phyloP scores from a whole-genome alignment of 306 rosid genomes.

The Pterocarpus macrocarpus region DNA sequence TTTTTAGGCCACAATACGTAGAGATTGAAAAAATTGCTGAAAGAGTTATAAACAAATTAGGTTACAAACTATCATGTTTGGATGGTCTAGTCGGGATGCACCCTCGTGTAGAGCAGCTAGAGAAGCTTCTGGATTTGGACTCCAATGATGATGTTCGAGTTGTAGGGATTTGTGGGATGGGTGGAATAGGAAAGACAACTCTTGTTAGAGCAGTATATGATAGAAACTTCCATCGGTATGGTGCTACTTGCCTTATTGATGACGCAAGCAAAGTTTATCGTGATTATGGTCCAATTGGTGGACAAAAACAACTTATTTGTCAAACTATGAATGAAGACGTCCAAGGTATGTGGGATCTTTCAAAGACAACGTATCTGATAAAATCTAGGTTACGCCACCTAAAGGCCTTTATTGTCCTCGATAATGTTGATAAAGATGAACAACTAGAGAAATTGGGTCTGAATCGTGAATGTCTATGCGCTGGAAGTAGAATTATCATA shows the following conservation, averaged over 20 bases:
- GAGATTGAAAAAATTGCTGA: slow-evolving; percentile 25
- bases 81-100: slow-evolving; percentile 30
- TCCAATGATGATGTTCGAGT: background rate
- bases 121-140: background rate
- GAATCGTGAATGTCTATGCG: background rate
- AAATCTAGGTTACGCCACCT: background rate
- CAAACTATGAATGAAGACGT: background rate
- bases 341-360: background rate
- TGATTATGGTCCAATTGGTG: background rate
- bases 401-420: background rate
- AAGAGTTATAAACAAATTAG: background rate
- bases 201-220: background rate
- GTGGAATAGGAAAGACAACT: slow-evolving; percentile 7
- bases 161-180: slow-evolving; percentile 39
- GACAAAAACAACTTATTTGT: background rate
- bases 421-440: slow-evolving; percentile 27
- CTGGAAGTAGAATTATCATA: slow-evolving; percentile 18
- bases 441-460: slow-evolving; percentile 13
- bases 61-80: background rate
- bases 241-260: background rate
- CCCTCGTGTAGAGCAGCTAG: slow-evolving; percentile 19
- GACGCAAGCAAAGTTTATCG: slow-evolving; percentile 13
- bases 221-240: background rate
- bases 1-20: background rate
- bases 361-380: background rate